Evolutionary conservation across 306 rosid species (phyloP), one percentile per base, ranked within the genome.

Genomic region (Trifolium fragiferum): DNA sequence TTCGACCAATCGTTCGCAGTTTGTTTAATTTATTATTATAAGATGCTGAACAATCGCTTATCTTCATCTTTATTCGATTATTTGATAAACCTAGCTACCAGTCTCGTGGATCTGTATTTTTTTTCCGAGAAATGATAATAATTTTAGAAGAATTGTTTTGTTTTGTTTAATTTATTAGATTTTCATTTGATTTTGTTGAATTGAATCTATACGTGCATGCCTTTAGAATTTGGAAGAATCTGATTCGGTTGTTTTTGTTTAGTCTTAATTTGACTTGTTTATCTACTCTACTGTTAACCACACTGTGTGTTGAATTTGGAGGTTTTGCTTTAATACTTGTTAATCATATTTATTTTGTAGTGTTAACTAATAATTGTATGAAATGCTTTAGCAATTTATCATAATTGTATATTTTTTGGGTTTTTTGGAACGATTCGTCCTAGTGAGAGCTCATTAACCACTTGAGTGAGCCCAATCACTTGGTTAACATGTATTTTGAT

Each of bases 141-240:
- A 10, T 14, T 46, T 66, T 32, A 20, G 16, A 38, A 2, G 2
- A 10, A 6, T 11, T 25, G 9, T 19, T 72, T 63, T 3, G 4
- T 61, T 13, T 43, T 43, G 50, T 44, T 44, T 44, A 12, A 1
- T 55, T 58, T 32, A 14, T 16, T 35, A 19, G 30, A 10, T 57
- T 33, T 11, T 49, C 49, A 5, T 55, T 59, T 43, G 8, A 46
- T 35, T 54, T 20, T 20, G 12, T 64, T 20, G 57, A 60, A 15
- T 49, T 77, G 63, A 43, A 41, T 20, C 53, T 68, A 1, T 77
- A 14, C 65, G 3, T 78, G 18, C 51, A 25, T 35, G 7, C n/a
- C 7, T 10, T 2, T 50, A 21, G 23, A 68, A 67, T 60, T 23
- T 6, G 58, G 9, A 44, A 35, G 35, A 74, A 59, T 20, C 27